Conservation (phyloP, 2,329 filamentous ascomycete species). For the Phoma herbarum region DNA sequence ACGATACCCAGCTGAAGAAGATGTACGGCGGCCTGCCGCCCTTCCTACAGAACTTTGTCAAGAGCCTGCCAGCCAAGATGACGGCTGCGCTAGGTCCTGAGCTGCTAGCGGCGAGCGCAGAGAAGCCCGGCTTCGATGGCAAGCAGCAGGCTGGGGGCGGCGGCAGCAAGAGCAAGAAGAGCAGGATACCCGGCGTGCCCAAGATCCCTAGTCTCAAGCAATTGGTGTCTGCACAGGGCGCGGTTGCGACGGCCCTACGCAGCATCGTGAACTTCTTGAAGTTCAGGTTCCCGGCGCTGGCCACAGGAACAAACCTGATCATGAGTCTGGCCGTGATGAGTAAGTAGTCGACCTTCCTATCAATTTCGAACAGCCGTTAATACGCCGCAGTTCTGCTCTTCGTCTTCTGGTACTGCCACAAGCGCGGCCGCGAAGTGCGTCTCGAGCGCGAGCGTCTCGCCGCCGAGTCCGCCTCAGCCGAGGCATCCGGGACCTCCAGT, state of each 20-base stretch:
- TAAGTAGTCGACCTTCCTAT: conserved; percentile 61
- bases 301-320: conserved; percentile 84
- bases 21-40: conserved; percentile 74
- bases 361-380: neutral
- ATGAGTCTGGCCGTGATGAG: conserved; percentile 89
- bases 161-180: conserved; percentile 55
- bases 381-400: conserved; percentile 74
- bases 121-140: conserved; percentile 64
- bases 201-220: conserved; percentile 76
- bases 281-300: conserved; percentile 85
- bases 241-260: conserved; percentile 81
- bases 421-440: conserved; percentile 86
- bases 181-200: conserved; percentile 64
- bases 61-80: conserved; percentile 82
- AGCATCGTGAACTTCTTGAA: conserved; percentile 92
- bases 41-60: conserved; percentile 86
- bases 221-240: conserved; percentile 85
- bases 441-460: conserved; percentile 68
- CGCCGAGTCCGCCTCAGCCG: conserved; percentile 42
- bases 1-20: conserved; percentile 70
- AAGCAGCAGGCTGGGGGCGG: conserved; percentile 37
- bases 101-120: conserved; percentile 78
- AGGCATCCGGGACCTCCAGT: conserved; percentile 43
- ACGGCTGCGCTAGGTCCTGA: conserved; percentile 80
- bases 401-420: conserved; percentile 98